These are phyloP conservation scores for Ceratocystis variospora DNA, from an alignment of 2,329 filamentous ascomycete genomes.

Conservation along the genomic window DNA sequence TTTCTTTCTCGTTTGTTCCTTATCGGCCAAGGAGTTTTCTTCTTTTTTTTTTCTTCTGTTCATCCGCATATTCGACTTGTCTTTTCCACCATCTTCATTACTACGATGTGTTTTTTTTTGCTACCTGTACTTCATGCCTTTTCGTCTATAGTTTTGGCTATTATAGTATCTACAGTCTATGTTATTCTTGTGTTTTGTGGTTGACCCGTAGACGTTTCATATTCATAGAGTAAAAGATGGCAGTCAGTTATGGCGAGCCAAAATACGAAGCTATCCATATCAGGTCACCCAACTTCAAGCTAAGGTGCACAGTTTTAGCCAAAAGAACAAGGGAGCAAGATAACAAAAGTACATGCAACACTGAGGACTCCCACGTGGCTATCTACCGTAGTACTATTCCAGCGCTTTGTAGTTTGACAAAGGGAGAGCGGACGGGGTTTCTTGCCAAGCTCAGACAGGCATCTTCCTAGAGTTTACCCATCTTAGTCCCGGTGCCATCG, in stretches of 20 bases:
- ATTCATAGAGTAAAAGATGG: not conserved
- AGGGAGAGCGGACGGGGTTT: not conserved
- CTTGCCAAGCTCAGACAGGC: no score
- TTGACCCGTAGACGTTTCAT: not conserved
- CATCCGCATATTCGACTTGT: not conserved
- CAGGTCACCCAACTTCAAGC: no score
- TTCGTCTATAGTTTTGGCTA: not conserved
- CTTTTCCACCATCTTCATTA: not conserved
- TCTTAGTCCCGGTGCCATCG: no score
- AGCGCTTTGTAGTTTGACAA: not conserved
- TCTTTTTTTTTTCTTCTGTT: not conserved
- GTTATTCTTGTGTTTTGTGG: not conserved
- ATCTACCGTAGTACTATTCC: not conserved
- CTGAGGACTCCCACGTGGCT: not conserved
- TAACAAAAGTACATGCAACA: not conserved
- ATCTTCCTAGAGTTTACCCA: no score
- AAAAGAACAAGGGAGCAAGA: not conserved
- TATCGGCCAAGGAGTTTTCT: constrained; percentile 9
- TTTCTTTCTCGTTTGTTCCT: not conserved
- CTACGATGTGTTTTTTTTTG: not conserved
- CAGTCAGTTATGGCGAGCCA: not conserved
- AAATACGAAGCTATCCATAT: not conserved
- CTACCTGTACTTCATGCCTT: not conserved
- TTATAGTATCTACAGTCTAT: not conserved
- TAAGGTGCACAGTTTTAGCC: no score